Evolutionary conservation across 768 basidiomycete species (phyloP), one percentile per base, ranked within the genome.

Genomic region (Mycena olivaceomarginata): DNA sequence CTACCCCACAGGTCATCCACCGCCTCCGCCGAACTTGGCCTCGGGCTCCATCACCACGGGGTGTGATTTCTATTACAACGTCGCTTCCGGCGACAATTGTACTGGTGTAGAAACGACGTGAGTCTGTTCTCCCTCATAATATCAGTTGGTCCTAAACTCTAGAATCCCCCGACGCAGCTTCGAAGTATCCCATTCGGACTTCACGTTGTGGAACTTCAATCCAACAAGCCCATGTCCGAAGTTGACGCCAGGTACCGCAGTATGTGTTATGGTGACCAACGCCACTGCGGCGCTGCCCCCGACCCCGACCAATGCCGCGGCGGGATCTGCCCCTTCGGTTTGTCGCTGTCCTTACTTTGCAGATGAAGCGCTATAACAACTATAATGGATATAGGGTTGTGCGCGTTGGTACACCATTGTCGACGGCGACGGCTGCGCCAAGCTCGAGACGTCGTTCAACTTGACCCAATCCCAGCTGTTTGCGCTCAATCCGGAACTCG

Each of bases 391-490:
- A 72, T 8, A 59, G 25, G 79, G 41, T 31, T 71, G 70, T 20
- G 75, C 79, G 20, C 51, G 75, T 65, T 83, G 75, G 51, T 82
- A 83, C 72, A 81, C 80, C 31, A 74, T 82, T 46, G 77, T 78
- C 18, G 64, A 77, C n/a, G 82, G 82, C 13, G 82, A 83, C 63
- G 67, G 43, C 6, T 83, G 82, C 70, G 45, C 63, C 5, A 40
- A 60, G 40, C 74, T 83, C 40, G 81, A 82, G 57, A 46, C 70
- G n/a, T 45, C 77, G 60, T 82, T 80, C 45, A 73, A 72, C 16
- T 56, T 82, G 18, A 80, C 80, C 6, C 45, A 59, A 8, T 48
- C 76, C 8, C 75, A 78, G 39, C 78, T 83, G 45, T 37, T 74
- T 8, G 25, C 66, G n/a, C 57, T 78, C 65, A 83, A 83, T 45